phyloP scores from a whole-genome alignment of 352 stramenopile genomes.

The Pythium periplocum region DNA sequence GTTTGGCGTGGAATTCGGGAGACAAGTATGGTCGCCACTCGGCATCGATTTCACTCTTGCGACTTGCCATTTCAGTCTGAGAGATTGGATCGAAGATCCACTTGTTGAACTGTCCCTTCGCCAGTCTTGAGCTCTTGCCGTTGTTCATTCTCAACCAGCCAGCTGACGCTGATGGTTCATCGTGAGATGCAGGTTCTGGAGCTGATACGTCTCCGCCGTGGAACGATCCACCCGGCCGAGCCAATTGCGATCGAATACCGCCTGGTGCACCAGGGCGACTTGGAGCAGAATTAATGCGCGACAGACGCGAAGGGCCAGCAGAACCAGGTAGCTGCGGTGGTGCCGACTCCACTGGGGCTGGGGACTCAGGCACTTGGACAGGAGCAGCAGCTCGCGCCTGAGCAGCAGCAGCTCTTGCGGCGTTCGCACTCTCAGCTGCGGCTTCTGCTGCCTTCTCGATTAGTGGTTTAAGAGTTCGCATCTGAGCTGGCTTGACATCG shows the following conservation, averaged over 20 bases:
- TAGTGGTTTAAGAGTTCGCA: constrained; percentile 81
- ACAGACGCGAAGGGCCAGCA: constrained; percentile 1
- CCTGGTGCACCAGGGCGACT: constrained; percentile 6
- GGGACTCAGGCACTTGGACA: neutral
- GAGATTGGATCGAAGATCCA: constrained; percentile 82
- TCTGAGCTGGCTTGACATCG: constrained; percentile 82
- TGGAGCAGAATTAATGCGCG: constrained; percentile 11
- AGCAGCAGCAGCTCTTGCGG: neutral
- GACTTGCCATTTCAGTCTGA: constrained; percentile 50
- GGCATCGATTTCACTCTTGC: constrained; percentile 67
- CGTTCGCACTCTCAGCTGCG: constrained; percentile 21
- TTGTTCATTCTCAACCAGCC: constrained; percentile 59
- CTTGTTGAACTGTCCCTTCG: constrained; percentile 71
- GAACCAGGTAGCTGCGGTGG: neutral
- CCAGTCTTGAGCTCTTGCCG: constrained; percentile 49
- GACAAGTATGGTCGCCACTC: constrained; percentile 77
- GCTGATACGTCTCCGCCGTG: constrained; percentile 8
- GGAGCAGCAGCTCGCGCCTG: neutral
- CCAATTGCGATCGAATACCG: constrained; percentile 6
- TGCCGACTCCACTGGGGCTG: neutral
- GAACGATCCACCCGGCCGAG: constrained; percentile 23
- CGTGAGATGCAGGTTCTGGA: constrained; percentile 11
- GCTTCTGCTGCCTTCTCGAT: constrained; percentile 67
- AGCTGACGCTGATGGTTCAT: constrained; percentile 19
- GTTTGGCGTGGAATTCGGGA: constrained; percentile 60